A percentile compares a stretch with the other conserved stretches of the same genome.
Conservation (phyloP, 2,329 filamentous ascomycete species). For the Capronia americana region DNA sequence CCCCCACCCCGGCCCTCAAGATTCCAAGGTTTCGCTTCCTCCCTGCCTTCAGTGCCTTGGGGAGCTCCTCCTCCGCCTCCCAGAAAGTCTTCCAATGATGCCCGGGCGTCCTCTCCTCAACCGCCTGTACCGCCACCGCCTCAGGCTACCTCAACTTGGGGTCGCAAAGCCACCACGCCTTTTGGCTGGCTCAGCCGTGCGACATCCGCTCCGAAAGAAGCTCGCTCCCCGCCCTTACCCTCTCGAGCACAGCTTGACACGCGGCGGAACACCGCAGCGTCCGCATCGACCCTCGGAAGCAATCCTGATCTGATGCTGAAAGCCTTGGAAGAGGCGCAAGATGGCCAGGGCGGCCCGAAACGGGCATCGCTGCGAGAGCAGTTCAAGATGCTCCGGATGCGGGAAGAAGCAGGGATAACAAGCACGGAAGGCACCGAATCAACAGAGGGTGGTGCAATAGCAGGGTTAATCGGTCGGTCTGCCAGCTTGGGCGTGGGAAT, state of each 20-base stretch:
- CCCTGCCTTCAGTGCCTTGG: constrained; percentile 76
- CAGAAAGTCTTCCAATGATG: constrained; percentile 37
- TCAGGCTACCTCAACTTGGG: constrained; percentile 44
- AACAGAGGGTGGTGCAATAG: constrained; percentile 51
- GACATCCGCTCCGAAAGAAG: constrained; percentile 61
- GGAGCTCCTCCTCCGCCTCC: constrained; percentile 53
- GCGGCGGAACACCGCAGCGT: constrained; percentile 78
- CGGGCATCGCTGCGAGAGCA: constrained; percentile 75
- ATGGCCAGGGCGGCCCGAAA: constrained; percentile 56
- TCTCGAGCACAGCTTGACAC: constrained; percentile 49
- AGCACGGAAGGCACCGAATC: constrained; percentile 58
- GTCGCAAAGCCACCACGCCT: constrained; percentile 82
- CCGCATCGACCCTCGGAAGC: constrained; percentile 77
- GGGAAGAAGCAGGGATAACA: constrained; percentile 70
- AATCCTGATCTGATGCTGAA: constrained; percentile 81
- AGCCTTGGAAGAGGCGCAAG: constrained; percentile 71
- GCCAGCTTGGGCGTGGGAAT: constrained; percentile 53
- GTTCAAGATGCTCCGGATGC: constrained; percentile 77
- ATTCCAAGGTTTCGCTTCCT: constrained; percentile 73
- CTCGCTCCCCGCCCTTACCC: constrained; percentile 63
- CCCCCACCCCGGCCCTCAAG: constrained; percentile 64
- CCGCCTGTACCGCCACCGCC: constrained; percentile 43
- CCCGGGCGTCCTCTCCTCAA: constrained; percentile 44
- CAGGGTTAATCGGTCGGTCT: constrained; percentile 50
- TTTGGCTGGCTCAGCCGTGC: constrained; percentile 61